Conservation (phyloP, 2,329 filamentous ascomycete species). For the Penicillium sp. region DNA sequence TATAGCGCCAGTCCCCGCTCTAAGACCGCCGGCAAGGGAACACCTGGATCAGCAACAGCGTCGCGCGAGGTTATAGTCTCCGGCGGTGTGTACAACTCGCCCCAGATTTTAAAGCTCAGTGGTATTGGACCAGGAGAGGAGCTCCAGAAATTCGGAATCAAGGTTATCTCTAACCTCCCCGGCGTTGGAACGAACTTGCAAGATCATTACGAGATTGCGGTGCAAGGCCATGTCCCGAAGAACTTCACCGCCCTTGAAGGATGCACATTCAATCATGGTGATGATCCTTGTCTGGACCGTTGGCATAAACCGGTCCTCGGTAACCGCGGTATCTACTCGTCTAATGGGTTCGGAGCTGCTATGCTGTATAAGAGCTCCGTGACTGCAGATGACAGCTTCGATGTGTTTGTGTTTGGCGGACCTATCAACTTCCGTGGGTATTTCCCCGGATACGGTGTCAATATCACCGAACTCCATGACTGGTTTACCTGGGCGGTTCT, state of each 20-base stretch:
- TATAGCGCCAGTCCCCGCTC: slow-evolving; percentile 48
- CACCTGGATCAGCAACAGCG: slow-evolving; percentile 41
- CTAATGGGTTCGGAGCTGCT: slow-evolving; percentile 55
- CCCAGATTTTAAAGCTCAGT: slow-evolving; percentile 63
- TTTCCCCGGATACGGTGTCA: slow-evolving; percentile 43
- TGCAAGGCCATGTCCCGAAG: slow-evolving; percentile 41
- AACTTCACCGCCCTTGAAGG: slow-evolving; percentile 32
- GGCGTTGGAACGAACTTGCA: slow-evolving; percentile 65
- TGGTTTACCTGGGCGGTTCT: slow-evolving; percentile 51
- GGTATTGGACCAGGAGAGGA: slow-evolving; percentile 59
- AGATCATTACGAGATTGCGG: slow-evolving; percentile 49
- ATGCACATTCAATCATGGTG: slow-evolving; percentile 30
- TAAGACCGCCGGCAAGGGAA: slow-evolving; percentile 26
- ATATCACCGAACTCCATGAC: slow-evolving; percentile 40
- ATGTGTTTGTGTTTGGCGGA: slow-evolving; percentile 55
- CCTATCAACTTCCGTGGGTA: slow-evolving; percentile 57
- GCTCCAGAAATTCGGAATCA: slow-evolving; percentile 54
- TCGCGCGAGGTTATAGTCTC: slow-evolving; percentile 48
- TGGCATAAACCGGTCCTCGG: slow-evolving; percentile 42
- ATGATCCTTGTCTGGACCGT: slow-evolving; percentile 44
- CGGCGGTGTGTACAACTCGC: slow-evolving; percentile 60
- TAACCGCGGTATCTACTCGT: slow-evolving; percentile 43
- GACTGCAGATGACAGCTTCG: slow-evolving; percentile 47
- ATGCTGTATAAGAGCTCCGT: slow-evolving; percentile 39
- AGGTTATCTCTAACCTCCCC: slow-evolving; percentile 54